Evolutionary conservation across 2,329 filamentous ascomycete genomes (phyloP).

Genomic region (Hymenotorrendiella dingleyae): DNA sequence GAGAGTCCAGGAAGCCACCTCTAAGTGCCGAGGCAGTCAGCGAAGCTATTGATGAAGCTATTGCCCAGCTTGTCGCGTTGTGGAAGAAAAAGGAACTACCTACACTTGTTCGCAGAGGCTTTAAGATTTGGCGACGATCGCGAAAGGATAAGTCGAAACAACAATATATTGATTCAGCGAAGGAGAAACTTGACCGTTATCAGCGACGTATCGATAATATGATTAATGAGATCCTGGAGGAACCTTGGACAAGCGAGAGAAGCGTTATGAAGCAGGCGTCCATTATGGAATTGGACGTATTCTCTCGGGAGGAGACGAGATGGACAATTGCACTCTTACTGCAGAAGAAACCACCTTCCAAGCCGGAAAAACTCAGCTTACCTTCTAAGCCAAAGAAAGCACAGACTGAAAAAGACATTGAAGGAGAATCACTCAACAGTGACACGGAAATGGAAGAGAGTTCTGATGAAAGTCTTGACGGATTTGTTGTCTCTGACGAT

Average conservation of each 20-base stretch:
- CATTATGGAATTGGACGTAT: slow-evolving; percentile 59
- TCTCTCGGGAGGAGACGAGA: slow-evolving; percentile 47
- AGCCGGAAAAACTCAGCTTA: slow-evolving; percentile 4
- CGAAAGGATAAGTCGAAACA: slow-evolving; percentile 36
- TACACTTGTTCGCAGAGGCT: slow-evolving; percentile 49
- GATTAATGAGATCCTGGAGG: slow-evolving; percentile 44
- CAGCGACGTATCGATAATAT: slow-evolving; percentile 49
- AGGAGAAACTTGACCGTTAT: slow-evolving; percentile 37
- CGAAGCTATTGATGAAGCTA: slow-evolving; percentile 46
- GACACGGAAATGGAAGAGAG: slow-evolving; percentile 14
- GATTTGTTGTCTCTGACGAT: slow-evolving; percentile 42
- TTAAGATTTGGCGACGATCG: slow-evolving; percentile 54
- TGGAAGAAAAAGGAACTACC: slow-evolving; percentile 58
- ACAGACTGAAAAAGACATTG: slow-evolving; percentile 13
- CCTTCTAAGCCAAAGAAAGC: background rate
- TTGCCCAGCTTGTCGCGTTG: slow-evolving; percentile 42
- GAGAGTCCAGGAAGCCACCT: slow-evolving; percentile 20
- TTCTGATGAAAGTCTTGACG: slow-evolving; percentile 40
- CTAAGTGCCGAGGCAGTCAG: slow-evolving; percentile 44
- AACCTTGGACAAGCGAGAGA: slow-evolving; percentile 45
- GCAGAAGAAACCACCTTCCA: slow-evolving; percentile 37
- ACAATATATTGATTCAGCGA: slow-evolving; percentile 39
- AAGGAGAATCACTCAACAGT: slow-evolving; percentile 22
- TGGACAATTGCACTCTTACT: slow-evolving; percentile 46
- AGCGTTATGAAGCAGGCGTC: slow-evolving; percentile 51